phyloP scores from a whole-genome alignment of 805 yeast genomes.

The Metschnikowia gelsemii region DNA sequence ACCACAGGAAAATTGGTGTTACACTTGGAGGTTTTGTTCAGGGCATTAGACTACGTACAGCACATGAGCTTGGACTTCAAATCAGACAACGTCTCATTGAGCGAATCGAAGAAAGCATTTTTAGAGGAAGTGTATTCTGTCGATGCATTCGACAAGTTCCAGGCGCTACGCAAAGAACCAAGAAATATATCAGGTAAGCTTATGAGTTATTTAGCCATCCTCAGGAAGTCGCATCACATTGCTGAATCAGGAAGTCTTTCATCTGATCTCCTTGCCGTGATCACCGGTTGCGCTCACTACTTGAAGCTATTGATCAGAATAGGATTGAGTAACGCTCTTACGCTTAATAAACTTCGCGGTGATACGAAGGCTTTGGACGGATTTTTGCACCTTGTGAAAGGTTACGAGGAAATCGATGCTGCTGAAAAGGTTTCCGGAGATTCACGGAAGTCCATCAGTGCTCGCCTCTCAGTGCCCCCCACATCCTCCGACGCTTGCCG shows the following conservation, averaged over 20 bases:
- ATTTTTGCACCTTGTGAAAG: slow-evolving; percentile 55
- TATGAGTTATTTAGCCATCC: slow-evolving; percentile 81
- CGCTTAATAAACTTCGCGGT: slow-evolving; percentile 54
- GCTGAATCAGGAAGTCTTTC: slow-evolving; percentile 47
- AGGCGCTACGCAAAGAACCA: slow-evolving; percentile 59
- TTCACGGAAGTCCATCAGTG: slow-evolving; percentile 8
- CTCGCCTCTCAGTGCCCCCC: slow-evolving; percentile 46
- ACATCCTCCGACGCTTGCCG: slow-evolving; percentile 76
- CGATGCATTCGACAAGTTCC: slow-evolving; percentile 29
- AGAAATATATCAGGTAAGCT: slow-evolving; percentile 84
- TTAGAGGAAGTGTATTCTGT: slow-evolving; percentile 27
- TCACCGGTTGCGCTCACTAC: slow-evolving; percentile 91
- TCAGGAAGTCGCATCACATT: slow-evolving; percentile 57
- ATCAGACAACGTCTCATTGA: slow-evolving; percentile 17
- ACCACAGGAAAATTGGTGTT: slow-evolving; percentile 72
- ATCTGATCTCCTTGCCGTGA: slow-evolving; percentile 71
- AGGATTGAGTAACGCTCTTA: slow-evolving; percentile 77
- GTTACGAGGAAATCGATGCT: slow-evolving; percentile 24
- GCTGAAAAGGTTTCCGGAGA: slow-evolving; percentile 14
- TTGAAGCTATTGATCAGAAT: slow-evolving; percentile 78
- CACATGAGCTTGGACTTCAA: slow-evolving; percentile 22
- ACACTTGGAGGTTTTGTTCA: slow-evolving; percentile 73
- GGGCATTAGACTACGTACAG: slow-evolving; percentile 60
- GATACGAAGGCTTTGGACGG: slow-evolving; percentile 61
- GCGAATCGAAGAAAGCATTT: slow-evolving; percentile 16